A percentile compares a stretch with the other conserved stretches of the same genome.
Evolutionary conservation across 2,329 filamentous ascomycete species (phyloP).

Genomic region (Laburnicola sp.): DNA sequence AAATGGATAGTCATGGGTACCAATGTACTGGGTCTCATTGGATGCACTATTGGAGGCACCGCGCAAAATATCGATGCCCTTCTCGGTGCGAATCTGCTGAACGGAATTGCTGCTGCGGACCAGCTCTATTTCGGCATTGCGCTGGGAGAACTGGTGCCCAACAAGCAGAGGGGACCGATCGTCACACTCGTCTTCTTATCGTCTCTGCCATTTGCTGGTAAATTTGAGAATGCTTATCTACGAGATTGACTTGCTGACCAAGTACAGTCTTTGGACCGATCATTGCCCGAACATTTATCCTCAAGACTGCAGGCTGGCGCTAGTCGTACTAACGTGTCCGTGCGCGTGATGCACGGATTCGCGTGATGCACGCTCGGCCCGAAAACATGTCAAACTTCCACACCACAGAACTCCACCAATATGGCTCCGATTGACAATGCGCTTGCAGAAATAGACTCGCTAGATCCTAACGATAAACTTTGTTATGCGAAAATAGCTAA

Average conservation of each 20-base stretch:
- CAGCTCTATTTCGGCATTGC: slow-evolving; percentile 35
- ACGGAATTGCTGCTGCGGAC: slow-evolving; percentile 33
- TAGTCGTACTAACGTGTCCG: slow-evolving; percentile 59
- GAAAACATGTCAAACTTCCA: too few relatives aligned
- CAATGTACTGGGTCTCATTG: slow-evolving; percentile 23
- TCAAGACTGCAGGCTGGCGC: slow-evolving; percentile 45
- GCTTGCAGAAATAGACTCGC: too few relatives aligned
- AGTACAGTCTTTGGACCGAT: slow-evolving; percentile 49
- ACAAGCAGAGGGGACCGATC: slow-evolving; percentile 36
- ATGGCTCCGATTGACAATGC: too few relatives aligned
- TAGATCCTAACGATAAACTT: too few relatives aligned
- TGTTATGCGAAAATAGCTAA: too few relatives aligned
- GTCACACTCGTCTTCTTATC: slow-evolving; percentile 28
- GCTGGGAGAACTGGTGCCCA: slow-evolving; percentile 42
- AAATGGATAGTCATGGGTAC: slow-evolving; percentile 25
- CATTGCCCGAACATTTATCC: slow-evolving; percentile 50
- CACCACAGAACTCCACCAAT: too few relatives aligned
- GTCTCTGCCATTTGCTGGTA: slow-evolving; percentile 36
- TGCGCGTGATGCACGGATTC: too few relatives aligned
- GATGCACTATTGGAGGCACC: too few relatives aligned
- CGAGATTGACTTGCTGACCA: not conserved
- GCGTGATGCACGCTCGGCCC: too few relatives aligned
- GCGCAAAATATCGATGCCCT: slow-evolving; percentile 37
- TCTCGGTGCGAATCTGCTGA: slow-evolving; percentile 34
- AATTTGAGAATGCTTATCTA: not conserved